phyloP scores from a whole-genome alignment of 257 asterid genomes.

The Osmanthus fragrans region DNA sequence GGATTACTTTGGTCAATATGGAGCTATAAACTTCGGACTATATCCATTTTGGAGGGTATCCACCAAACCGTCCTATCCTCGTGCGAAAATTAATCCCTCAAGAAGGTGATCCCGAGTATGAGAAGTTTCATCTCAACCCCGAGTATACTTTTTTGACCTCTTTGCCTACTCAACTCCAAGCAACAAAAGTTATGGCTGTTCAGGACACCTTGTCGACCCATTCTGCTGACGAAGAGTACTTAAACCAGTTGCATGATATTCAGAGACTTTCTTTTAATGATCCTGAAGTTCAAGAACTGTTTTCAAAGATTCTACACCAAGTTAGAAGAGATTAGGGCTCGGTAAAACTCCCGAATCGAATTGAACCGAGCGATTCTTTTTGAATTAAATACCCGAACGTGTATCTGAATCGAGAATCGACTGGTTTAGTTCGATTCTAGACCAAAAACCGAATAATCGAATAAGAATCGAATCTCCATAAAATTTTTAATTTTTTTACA shows the following conservation, averaged over 20 bases:
- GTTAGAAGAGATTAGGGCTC: constrained; percentile 44
- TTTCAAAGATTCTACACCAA: constrained; percentile 54
- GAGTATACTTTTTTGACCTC: constrained; percentile 75
- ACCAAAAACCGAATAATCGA: no score
- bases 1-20: constrained; percentile 77
- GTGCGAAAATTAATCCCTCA: constrained; percentile 70
- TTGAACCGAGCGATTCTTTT: no score
- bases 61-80: constrained; percentile 85
- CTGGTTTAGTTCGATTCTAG: no score
- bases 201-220: constrained; percentile 88
- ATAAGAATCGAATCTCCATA: no score
- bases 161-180: constrained; percentile 88
- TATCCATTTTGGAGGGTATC: constrained; percentile 89
- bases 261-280: constrained; percentile 58
- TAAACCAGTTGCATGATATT: constrained; percentile 63
- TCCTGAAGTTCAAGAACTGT: constrained; percentile 56
- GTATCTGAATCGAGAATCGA: no score
- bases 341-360: no score
- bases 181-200: constrained; percentile 92
- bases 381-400: no score
- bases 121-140: constrained; percentile 63
- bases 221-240: constrained; percentile 44
- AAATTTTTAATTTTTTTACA: no score
- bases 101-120: constrained; percentile 52
- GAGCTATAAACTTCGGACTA: constrained; percentile 96